phyloP scores from a whole-genome alignment of 2,329 filamentous ascomycete genomes.

The Diaporthe humulicola region DNA sequence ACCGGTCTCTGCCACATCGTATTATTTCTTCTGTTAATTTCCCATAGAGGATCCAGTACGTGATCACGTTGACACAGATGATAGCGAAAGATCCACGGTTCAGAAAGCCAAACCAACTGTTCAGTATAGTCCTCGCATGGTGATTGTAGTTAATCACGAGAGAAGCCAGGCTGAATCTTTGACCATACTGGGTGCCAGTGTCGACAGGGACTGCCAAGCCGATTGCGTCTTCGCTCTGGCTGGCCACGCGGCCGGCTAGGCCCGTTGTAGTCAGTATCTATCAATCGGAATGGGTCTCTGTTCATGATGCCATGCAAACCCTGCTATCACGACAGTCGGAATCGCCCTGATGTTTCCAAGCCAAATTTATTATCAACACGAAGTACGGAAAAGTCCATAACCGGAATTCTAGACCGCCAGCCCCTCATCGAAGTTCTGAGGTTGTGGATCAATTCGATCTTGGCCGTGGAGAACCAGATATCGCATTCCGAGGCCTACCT shows the following conservation, averaged over 20 bases:
- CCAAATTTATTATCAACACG: background rate
- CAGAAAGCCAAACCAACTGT: too few species aligned
- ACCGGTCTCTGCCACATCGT: too few species aligned
- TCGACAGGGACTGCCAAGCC: background rate
- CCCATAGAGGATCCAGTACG: too few species aligned
- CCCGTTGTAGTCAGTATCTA: background rate
- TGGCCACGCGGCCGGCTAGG: background rate
- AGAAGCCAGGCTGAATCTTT: too few species aligned
- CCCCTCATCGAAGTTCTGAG: background rate
- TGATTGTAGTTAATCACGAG: too few species aligned
- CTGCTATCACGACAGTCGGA: background rate
- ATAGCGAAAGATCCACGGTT: too few species aligned
- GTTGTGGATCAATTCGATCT: background rate
- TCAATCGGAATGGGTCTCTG: background rate
- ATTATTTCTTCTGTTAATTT: too few species aligned
- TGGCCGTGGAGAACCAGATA: background rate
- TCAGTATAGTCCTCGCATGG: too few species aligned
- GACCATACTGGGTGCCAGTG: background rate
- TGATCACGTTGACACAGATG: too few species aligned
- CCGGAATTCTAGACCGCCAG: background rate
- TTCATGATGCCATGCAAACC: slow-evolving; percentile 5
- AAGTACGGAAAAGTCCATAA: background rate
- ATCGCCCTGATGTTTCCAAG: too few species aligned
- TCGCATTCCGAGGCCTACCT: background rate
- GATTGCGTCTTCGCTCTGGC: background rate